These are phyloP conservation scores for Spathaspora sp. DNA, from an alignment of 1,139 yeast species.

Conservation along the genomic window DNA sequence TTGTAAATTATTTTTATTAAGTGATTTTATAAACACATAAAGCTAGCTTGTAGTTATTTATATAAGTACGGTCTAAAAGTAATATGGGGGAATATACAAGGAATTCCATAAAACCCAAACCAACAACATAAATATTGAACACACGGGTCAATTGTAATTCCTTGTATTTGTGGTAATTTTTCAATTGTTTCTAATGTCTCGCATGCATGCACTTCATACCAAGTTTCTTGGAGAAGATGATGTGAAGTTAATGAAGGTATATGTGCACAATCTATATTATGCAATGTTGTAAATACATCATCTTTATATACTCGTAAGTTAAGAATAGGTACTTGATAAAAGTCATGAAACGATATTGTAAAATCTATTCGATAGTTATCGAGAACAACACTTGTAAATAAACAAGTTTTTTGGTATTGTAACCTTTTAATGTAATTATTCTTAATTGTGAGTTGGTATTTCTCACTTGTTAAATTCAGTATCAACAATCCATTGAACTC, in stretches of 20 bases:
- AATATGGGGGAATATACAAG: slow-evolving; percentile 17
- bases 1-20: slow-evolving; percentile 5
- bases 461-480: slow-evolving; percentile 6
- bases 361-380: slow-evolving; percentile 15
- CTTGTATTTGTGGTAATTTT: neutral
- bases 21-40: neutral
- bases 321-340: slow-evolving; percentile 34
- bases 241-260: slow-evolving; percentile 21
- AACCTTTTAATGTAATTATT: slow-evolving; percentile 14
- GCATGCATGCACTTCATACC: slow-evolving; percentile 41
- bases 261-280: neutral
- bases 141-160: slow-evolving; percentile 6
- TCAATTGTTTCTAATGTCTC: slow-evolving; percentile 21
- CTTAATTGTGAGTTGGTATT: slow-evolving; percentile 6
- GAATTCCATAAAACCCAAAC: slow-evolving; percentile 27
- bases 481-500: slow-evolving; percentile 14
- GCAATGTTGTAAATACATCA: slow-evolving; percentile 3
- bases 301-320: slow-evolving; percentile 20
- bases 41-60: neutral
- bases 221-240: slow-evolving; percentile 27
- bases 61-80: slow-evolving; percentile 11
- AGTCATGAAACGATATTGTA: slow-evolving; percentile 29
- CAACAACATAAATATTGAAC: slow-evolving; percentile 13
- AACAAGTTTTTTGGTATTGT: slow-evolving; percentile 6
- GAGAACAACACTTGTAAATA: slow-evolving; percentile 5